Conservation (phyloP, 805 yeast genomes). For the Barnettozyma sucrosica region DNA sequence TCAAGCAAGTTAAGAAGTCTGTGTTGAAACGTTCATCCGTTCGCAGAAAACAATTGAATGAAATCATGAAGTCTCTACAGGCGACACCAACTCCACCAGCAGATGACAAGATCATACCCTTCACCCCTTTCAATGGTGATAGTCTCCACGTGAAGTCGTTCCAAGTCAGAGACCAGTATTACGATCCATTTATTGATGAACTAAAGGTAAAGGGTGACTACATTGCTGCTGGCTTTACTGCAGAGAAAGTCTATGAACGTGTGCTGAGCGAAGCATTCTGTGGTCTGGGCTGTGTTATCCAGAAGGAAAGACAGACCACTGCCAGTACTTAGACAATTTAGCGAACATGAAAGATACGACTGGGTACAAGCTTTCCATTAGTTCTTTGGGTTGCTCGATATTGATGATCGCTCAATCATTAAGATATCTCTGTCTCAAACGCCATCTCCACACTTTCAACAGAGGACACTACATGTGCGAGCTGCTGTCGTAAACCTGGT, state of each 20-base stretch:
- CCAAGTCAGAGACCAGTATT: slow-evolving; percentile 41
- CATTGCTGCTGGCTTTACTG: slow-evolving; percentile 81
- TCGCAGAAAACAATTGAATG: slow-evolving; percentile 47
- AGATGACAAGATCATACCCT: slow-evolving; percentile 44
- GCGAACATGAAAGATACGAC: not conserved
- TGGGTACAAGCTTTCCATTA: not conserved
- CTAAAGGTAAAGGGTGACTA: slow-evolving; percentile 54
- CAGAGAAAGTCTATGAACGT: slow-evolving; percentile 63
- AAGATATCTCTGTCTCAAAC: too few relatives aligned
- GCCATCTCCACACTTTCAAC: too few relatives aligned
- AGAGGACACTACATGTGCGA: too few relatives aligned
- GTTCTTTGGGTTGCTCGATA: too few relatives aligned
- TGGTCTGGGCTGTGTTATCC: slow-evolving; percentile 81
- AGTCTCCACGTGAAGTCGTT: slow-evolving; percentile 52
- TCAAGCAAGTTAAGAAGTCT: slow-evolving; percentile 46
- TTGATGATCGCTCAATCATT: too few relatives aligned
- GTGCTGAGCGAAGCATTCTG: slow-evolving; percentile 83
- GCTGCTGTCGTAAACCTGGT: too few relatives aligned
- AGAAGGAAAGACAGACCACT: slow-evolving; percentile 39
- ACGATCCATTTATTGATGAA: slow-evolving; percentile 58
- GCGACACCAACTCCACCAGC: slow-evolving; percentile 25
- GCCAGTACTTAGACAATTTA: not conserved
- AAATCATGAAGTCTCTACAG: slow-evolving; percentile 32
- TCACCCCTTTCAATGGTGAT: slow-evolving; percentile 94
- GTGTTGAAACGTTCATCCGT: slow-evolving; percentile 59